Conservation (phyloP, 2,329 filamentous ascomycete genomes). For the Geosmithia putterillii region DNA sequence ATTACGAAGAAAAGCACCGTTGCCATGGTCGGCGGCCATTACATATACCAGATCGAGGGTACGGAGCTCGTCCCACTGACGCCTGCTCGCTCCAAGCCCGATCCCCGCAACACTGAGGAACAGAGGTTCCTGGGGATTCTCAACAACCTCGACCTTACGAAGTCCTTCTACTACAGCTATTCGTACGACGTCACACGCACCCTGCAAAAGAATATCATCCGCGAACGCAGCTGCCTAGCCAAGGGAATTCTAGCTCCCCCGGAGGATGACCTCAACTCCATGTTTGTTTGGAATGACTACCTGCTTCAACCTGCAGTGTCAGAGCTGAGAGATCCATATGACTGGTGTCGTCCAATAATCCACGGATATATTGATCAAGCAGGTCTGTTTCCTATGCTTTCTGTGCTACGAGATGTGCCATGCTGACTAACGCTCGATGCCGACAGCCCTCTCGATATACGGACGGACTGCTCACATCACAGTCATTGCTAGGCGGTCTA, state of each 20-base stretch:
- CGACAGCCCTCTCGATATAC: slow-evolving; percentile 61
- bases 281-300: slow-evolving; percentile 98
- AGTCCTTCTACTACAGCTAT: slow-evolving; percentile 97
- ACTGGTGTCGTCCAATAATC: slow-evolving; percentile 93
- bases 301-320: slow-evolving; percentile 63
- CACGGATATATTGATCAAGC: slow-evolving; percentile 95
- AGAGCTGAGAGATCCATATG: slow-evolving; percentile 67
- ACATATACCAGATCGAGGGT: slow-evolving; percentile 87
- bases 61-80: slow-evolving; percentile 86
- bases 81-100: slow-evolving; percentile 62
- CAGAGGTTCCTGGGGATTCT: slow-evolving; percentile 79
- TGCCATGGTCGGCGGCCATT: slow-evolving; percentile 91
- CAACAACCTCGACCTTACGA: slow-evolving; percentile 78
- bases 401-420: background rate
- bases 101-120: slow-evolving; percentile 74
- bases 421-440: background rate
- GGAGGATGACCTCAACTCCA: slow-evolving; percentile 64
- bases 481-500: slow-evolving; percentile 81
- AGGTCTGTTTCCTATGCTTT: slow-evolving; percentile 18
- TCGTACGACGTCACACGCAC: slow-evolving; percentile 93
- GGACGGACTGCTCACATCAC: slow-evolving; percentile 84
- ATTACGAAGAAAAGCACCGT: slow-evolving; percentile 95
- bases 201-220: slow-evolving; percentile 80
- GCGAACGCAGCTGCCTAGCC: slow-evolving; percentile 60
- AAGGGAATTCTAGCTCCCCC: slow-evolving; percentile 45